These are phyloP conservation scores for Suhomyces vadensis DNA, from an alignment of 805 yeast genomes.

Conservation along the genomic window DNA sequence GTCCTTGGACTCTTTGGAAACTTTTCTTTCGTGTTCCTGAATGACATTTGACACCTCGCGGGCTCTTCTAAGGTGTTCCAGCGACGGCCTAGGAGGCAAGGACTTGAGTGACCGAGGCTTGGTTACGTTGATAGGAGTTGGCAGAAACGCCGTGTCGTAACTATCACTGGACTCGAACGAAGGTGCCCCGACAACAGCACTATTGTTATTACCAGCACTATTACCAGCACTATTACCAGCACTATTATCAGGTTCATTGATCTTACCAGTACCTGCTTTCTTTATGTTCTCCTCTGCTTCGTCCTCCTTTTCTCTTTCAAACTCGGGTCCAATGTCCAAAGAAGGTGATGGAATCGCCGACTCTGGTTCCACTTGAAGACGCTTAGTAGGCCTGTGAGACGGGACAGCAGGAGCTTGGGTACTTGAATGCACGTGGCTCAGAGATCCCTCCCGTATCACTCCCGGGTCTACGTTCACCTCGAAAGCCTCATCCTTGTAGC, in stretches of 20 bases:
- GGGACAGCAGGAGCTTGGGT: background rate
- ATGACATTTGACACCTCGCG: constrained; percentile 20
- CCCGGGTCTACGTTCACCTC: too few relatives aligned
- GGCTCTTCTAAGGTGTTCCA: constrained; percentile 24
- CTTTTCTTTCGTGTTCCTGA: background rate
- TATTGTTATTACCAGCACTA: too few relatives aligned
- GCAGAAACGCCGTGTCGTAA: background rate
- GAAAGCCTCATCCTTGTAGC: constrained; percentile 5
- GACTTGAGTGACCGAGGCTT: background rate
- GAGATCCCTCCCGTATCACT: background rate
- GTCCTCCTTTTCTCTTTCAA: too few relatives aligned
- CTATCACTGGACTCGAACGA: background rate
- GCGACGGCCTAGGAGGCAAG: constrained; percentile 29
- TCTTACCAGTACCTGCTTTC: too few relatives aligned
- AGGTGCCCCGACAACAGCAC: too few relatives aligned
- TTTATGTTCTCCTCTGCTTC: too few relatives aligned
- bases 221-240: too few relatives aligned
- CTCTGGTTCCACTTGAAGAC: background rate
- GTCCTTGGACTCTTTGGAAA: too few relatives aligned
- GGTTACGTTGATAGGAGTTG: background rate
- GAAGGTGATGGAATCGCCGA: constrained; percentile 1
- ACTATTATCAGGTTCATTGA: too few relatives aligned
- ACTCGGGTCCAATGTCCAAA: background rate
- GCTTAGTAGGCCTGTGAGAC: background rate
- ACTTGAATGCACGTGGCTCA: too few relatives aligned